These are phyloP conservation scores for Termitomyces titanicus DNA, from an alignment of 768 basidiomycete genomes.

Conservation along the genomic window DNA sequence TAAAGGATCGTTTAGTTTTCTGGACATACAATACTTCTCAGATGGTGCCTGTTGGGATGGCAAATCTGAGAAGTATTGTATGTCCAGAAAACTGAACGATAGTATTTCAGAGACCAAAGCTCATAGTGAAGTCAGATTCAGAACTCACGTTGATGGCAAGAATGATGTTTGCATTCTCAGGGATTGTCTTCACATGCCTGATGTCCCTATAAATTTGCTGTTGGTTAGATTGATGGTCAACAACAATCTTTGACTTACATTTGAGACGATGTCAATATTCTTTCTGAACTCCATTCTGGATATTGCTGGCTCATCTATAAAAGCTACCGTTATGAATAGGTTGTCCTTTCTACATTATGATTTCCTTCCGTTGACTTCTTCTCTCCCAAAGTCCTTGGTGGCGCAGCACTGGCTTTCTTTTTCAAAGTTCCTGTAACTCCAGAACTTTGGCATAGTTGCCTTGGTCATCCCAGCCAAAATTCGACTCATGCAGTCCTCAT, in stretches of 20 bases:
- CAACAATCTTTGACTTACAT: not conserved
- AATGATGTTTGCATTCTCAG: not conserved
- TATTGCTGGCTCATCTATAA: no score
- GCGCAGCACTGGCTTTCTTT: no score
- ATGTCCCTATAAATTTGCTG: not conserved
- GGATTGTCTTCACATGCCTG: not conserved
- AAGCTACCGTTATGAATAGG: no score
- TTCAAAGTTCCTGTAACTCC: not conserved
- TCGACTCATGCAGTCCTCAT: not conserved
- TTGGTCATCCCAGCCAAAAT: not conserved
- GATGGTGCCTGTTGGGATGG: not conserved
- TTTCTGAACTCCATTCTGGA: no score
- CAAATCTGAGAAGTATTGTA: no score
- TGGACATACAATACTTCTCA: not conserved
- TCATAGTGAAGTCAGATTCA: not conserved
- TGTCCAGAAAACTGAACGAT: no score
- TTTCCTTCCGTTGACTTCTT: no score
- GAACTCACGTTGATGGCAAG: not conserved
- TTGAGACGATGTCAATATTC: not conserved
- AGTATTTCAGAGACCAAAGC: not conserved
- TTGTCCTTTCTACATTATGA: no score
- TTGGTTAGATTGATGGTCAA: not conserved
- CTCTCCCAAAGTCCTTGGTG: no score
- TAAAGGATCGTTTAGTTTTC: not conserved
- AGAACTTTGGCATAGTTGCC: not conserved